Base-by-base conservation (phyloP, 768 basidiomycete genomes). In the Lactarius psammicola region DNA sequence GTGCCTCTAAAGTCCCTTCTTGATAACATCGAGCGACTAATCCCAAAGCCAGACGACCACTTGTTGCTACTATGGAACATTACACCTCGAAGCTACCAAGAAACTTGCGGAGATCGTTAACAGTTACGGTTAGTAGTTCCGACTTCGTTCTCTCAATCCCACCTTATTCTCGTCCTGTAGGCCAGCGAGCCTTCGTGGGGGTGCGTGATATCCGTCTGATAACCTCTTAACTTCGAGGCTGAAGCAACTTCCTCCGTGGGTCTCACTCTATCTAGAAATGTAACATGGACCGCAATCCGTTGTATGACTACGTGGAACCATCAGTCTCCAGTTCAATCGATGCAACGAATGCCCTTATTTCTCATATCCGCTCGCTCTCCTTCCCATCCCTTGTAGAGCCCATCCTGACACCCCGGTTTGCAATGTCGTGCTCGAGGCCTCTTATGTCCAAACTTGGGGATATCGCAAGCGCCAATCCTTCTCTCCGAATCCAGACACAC, bases 381-480 rank as follows among this genome's bases (percentile, higher is more conserved):
- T 18, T n/a, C 31, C 66, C 72, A 78, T 81, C 85, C 1, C 85
- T 95, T 8, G 89, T 98, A 11, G 90, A 91, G 63, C 96, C 96
- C 5, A 87, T 94, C 71, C 78, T 98, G 51, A 98, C 96, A 0
- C 96, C 96, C 17, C 90, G 96, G n/a, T 98, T 98, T 75, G 96
- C 96, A 28, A 89, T 98, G 65, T 87, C 92, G 13, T 96, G 94
- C 76, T 86, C 94, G 0, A 75, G 80, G 15, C 77, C 83, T n/a
- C 84, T 95, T 34, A 81, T 98, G 58, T 56, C 72, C 0, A 76
- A 78, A 4, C 80, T 98, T 6, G 87, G 90, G 10, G 69, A 77
- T 5, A 76, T 96, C 46, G 89, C 89, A 0, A 72, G 77, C 26
- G 73, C 79, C 3, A 84, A 91, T 71, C 82, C 86, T 4, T 68